Evolutionary conservation across 805 yeast genomes (phyloP), one percentile per base, ranked within the genome.

Genomic region (Clavispora asparagi): DNA sequence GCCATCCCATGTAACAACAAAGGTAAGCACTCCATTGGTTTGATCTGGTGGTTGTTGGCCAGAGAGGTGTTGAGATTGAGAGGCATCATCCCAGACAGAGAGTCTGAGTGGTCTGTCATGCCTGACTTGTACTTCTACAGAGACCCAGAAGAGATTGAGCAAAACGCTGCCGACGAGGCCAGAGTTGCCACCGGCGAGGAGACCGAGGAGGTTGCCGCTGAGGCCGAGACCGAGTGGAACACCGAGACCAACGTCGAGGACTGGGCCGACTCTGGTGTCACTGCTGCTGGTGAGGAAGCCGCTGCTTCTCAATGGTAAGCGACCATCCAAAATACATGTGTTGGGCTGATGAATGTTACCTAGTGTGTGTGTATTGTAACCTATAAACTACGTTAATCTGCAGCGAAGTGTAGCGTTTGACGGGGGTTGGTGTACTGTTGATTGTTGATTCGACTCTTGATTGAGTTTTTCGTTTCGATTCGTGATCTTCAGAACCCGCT

Each of bases 41-140:
- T 94, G 71, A 82, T 94, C 85, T 94, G 99, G 99, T 94, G 96
- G 96, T 81, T 94, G 78, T 76, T 94, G 67, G 94, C 99, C 70
- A 89, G 99, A 81, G 99, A 94, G 82, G 98, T 94, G 66, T 84
- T 94, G 73, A 89, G 99, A 82, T 86, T 94, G 77, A 87, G 97
- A 82, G 99, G 99, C 73, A 84, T 90, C 71, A 77, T 94, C 64
- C 90, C 95, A 72, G 86, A 87, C 88, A 90, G 99, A 84, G 72
- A 87, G 63, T 88, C 94, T 76, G 85, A 87, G 76, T 94, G 99
- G 99, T 79, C 95, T 64, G 94, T 94, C 73, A 94, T 94, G 99
- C 98, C 98, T 76, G 99, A 94, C 82, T 85, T 94, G 77, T 94
- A 91, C 91, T 94, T 94, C 91, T 94, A 94, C 97, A 94, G 99